A percentile compares a stretch with the other conserved stretches of the same genome.
phyloP scores from a whole-genome alignment of 441 rosid species.

The Hypseocharis bilobata region DNA sequence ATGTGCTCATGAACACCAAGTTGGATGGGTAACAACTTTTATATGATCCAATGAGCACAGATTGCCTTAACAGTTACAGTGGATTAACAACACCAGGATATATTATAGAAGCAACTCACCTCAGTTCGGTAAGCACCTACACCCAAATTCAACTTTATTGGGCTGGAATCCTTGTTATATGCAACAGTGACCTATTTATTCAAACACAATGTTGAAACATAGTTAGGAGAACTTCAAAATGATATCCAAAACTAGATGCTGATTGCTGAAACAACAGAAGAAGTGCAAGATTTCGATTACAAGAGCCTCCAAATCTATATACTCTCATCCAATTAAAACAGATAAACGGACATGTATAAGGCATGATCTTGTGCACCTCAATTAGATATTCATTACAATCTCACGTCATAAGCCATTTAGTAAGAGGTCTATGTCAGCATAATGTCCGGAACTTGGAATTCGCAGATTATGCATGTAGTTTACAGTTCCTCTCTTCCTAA shows the following conservation, averaged over 20 bases:
- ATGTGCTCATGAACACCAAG: no score
- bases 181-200: slow-evolving; percentile 4
- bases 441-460: neutral
- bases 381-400: no score
- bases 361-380: no score
- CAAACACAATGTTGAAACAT: neutral
- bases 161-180: neutral
- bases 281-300: neutral
- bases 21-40: neutral
- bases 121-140: slow-evolving; percentile 5
- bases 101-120: neutral
- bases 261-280: neutral
- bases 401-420: no score
- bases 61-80: no score
- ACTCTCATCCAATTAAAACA: neutral
- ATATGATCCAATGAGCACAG: neutral
- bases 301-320: neutral
- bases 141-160: slow-evolving; percentile 3
- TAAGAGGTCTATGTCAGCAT: neutral
- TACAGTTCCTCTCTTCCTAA: no score
- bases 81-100: no score
- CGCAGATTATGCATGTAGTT: neutral
- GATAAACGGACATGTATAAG: no score
- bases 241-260: neutral
- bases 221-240: neutral